Evolutionary conservation across 2,329 filamentous ascomycete genomes (phyloP).

Genomic region (Chaetoscypha palmicola): DNA sequence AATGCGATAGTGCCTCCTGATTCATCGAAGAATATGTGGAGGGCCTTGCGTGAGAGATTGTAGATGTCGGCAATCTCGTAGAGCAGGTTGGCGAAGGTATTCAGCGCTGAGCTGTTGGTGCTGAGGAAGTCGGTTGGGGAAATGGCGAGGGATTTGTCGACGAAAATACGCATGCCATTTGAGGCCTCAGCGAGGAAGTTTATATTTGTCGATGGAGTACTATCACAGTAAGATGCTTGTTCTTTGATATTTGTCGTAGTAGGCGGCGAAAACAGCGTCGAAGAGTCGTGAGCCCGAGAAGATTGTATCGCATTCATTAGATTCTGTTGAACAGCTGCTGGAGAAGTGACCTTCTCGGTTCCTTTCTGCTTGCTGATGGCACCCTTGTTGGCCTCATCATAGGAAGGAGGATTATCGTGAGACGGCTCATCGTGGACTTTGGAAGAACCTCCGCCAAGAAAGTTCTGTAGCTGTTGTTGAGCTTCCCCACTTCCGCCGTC

Average conservation of each 20-base stretch:
- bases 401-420: conserved; percentile 23
- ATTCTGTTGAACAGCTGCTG: conserved; percentile 58
- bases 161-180: conserved; percentile 67
- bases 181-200: conserved; percentile 61
- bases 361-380: conserved; percentile 10
- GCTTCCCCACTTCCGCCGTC: conserved; percentile 41
- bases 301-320: conserved; percentile 72
- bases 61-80: conserved; percentile 67
- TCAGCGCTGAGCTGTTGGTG: conserved; percentile 54
- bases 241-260: conserved; percentile 69
- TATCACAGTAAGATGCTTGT: conserved; percentile 80
- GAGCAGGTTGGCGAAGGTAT: conserved; percentile 62
- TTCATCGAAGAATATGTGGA: conserved; percentile 86
- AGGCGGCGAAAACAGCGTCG: conserved; percentile 65
- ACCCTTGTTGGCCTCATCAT: conserved; percentile 20
- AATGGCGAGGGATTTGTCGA: conserved; percentile 47
- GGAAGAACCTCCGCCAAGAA: conserved; percentile 30
- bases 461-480: conserved; percentile 39
- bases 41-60: conserved; percentile 54
- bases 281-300: conserved; percentile 69
- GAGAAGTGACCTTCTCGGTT: conserved; percentile 47
- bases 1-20: conserved; percentile 81
- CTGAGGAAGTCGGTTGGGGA: conserved; percentile 52
- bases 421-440: conserved; percentile 9
- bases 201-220: conserved; percentile 66